A percentile compares a stretch with the other conserved stretches of the same genome.
Evolutionary conservation across 257 asterid species (phyloP).

Genomic region (Striga asiatica): DNA sequence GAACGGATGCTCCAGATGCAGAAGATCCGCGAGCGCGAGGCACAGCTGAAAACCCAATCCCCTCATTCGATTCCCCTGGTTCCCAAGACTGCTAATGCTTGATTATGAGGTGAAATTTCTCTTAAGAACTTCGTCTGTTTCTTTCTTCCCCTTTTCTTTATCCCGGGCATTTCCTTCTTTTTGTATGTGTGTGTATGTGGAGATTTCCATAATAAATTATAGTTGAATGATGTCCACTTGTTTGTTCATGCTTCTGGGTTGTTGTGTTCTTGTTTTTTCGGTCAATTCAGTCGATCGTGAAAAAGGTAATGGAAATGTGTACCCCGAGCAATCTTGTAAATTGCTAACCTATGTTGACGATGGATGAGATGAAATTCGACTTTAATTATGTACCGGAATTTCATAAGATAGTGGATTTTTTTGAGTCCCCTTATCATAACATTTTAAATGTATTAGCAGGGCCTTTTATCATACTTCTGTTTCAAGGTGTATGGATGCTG

Average conservation of each 20-base stretch:
- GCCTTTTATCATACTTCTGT: background rate
- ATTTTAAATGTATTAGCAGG: background rate
- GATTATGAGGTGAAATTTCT: constrained; percentile 28
- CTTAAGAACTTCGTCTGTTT: too few relatives aligned
- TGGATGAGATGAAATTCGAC: too few relatives aligned
- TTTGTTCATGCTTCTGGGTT: too few relatives aligned
- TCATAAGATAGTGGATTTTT: background rate
- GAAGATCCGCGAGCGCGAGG: constrained; percentile 87
- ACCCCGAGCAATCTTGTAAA: background rate
- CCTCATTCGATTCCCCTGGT: constrained; percentile 48
- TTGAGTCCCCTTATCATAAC: background rate
- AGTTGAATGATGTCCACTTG: too few relatives aligned
- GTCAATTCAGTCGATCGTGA: background rate
- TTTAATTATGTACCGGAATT: too few relatives aligned
- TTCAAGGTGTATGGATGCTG: too few relatives aligned
- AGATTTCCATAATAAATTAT: too few relatives aligned
- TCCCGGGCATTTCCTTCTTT: too few relatives aligned
- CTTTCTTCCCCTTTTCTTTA: too few relatives aligned
- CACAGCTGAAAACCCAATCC: constrained; percentile 34
- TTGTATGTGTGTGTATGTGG: too few relatives aligned
- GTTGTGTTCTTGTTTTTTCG: background rate
- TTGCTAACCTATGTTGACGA: background rate
- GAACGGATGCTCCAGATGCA: constrained; percentile 97
- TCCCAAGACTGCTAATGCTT: constrained; percentile 75
- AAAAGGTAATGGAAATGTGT: background rate